A percentile compares a stretch with the other conserved stretches of the same genome.
phyloP scores from a whole-genome alignment of 192 early-diverging fungal genomes.

The Rhizophagus sp. region DNA sequence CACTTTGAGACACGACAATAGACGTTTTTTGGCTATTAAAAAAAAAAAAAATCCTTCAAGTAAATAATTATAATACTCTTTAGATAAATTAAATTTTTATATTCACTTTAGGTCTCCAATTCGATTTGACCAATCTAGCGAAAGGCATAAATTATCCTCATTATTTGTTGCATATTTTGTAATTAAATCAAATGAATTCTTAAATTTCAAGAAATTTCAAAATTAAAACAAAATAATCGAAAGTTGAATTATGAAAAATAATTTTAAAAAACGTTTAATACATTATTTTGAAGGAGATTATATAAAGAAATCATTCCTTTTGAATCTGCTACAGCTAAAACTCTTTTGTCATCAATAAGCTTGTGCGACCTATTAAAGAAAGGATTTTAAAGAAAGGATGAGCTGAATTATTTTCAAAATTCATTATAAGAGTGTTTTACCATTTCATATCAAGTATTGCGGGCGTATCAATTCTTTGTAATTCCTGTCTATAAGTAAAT shows the following conservation, averaged over 20 bases:
- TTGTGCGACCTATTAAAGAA: slow-evolving; percentile 54
- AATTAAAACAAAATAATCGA: neutral
- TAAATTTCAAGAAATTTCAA: neutral
- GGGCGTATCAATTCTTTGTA: slow-evolving; percentile 59
- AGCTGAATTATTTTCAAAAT: neutral
- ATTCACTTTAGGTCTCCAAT: slow-evolving; percentile 32
- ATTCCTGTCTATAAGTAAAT: slow-evolving; percentile 38
- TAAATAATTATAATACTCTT: too few relatives aligned
- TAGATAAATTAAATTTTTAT: neutral
- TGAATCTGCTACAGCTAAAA: slow-evolving; percentile 64
- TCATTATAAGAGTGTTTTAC: slow-evolving; percentile 23
- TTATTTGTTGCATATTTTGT: slow-evolving; percentile 42
- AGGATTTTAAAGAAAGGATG: neutral
- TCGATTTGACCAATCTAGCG: slow-evolving; percentile 88
- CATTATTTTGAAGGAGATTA: slow-evolving; percentile 34
- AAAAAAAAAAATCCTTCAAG: neutral
- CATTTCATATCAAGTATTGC: slow-evolving; percentile 79
- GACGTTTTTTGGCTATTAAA: slow-evolving; percentile 29
- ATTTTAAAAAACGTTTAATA: neutral
- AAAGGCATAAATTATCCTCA: slow-evolving; percentile 71
- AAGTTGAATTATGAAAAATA: neutral
- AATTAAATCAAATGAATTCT: slow-evolving; percentile 38
- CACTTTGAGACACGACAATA: slow-evolving; percentile 75
- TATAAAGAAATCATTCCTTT: slow-evolving; percentile 60
- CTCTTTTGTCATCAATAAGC: slow-evolving; percentile 43